These are phyloP conservation scores for Hapsidospora chrysogenum DNA, from an alignment of 495 filamentous ascomycete species.

Conservation along the genomic window DNA sequence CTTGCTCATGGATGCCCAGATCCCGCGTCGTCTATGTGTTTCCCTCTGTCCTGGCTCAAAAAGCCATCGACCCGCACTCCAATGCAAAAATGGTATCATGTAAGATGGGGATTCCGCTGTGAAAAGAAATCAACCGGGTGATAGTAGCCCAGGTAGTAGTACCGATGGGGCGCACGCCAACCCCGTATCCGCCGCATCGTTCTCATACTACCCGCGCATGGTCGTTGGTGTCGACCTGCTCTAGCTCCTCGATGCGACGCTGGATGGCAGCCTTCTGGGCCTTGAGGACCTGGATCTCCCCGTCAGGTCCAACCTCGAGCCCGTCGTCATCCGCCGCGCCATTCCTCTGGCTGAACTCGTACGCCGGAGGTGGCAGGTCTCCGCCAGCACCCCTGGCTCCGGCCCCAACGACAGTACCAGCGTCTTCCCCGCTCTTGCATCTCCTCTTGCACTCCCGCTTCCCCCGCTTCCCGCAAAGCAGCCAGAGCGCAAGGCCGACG, in stretches of 20 bases:
- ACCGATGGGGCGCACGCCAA: not conserved
- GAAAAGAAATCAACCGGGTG: not conserved
- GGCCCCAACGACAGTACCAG: too few relatives aligned
- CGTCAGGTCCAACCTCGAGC: too few relatives aligned
- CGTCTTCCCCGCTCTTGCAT: too few relatives aligned
- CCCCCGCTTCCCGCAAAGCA: not conserved
- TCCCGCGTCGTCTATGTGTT: too few relatives aligned
- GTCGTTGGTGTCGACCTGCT: not conserved
- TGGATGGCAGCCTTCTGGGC: slow-evolving; percentile 2
- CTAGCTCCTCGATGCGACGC: slow-evolving; percentile 1
- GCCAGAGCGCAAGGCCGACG: slow-evolving; percentile 9
- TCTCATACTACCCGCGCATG: too few relatives aligned
- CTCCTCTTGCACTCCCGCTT: not conserved
- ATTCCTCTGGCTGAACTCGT: not conserved
- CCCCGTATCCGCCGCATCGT: not conserved
- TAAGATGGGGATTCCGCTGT: not conserved
- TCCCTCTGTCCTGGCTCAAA: too few relatives aligned
- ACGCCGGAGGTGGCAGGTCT: too few relatives aligned
- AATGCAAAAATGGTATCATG: not conserved
- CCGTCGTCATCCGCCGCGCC: not conserved
- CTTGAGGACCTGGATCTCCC: slow-evolving; percentile 1
- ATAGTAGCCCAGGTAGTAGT: not conserved
- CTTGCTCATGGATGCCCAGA: too few relatives aligned
- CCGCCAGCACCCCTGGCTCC: too few relatives aligned
- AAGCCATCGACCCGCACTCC: too few relatives aligned